These are phyloP conservation scores for Claviceps sp. DNA, from an alignment of 2,329 filamentous ascomycete species.

Conservation along the genomic window DNA sequence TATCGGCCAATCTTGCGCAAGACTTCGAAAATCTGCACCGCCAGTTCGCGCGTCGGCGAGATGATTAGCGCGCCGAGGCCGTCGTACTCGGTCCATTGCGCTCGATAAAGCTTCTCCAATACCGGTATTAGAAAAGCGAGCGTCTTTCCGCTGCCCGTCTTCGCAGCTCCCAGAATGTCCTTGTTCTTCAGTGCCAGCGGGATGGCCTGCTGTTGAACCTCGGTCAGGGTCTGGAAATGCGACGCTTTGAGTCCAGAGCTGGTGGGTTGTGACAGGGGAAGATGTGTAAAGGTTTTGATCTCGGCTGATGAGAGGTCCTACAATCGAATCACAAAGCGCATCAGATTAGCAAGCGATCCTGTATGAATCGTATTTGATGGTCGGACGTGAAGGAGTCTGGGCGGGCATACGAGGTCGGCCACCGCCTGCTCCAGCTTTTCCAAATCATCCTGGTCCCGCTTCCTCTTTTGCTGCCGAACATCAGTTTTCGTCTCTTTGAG, in stretches of 20 bases:
- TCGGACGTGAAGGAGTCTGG: too few species aligned
- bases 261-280: constrained; percentile 77
- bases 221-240: constrained; percentile 82
- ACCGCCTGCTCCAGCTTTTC: constrained; percentile 21
- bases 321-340: neutral
- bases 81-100: constrained; percentile 81
- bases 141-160: constrained; percentile 92
- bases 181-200: constrained; percentile 71
- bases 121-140: constrained; percentile 86
- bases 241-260: constrained; percentile 66
- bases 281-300: constrained; percentile 60
- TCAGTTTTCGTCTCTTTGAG: constrained; percentile 20
- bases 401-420: constrained; percentile 17
- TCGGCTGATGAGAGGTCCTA: constrained; percentile 48
- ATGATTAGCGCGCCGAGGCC: constrained; percentile 87
- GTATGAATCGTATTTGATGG: neutral
- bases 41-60: constrained; percentile 85
- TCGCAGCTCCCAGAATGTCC: constrained; percentile 88
- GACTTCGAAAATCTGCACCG: constrained; percentile 94
- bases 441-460: constrained; percentile 24
- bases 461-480: constrained; percentile 23
- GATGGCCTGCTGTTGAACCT: constrained; percentile 83
- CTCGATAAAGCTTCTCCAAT: constrained; percentile 80
- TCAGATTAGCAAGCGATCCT: neutral
- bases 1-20: constrained; percentile 78